These are phyloP conservation scores for Bipolaris bicolor DNA, from an alignment of 2,329 filamentous ascomycete species.

Conservation along the genomic window DNA sequence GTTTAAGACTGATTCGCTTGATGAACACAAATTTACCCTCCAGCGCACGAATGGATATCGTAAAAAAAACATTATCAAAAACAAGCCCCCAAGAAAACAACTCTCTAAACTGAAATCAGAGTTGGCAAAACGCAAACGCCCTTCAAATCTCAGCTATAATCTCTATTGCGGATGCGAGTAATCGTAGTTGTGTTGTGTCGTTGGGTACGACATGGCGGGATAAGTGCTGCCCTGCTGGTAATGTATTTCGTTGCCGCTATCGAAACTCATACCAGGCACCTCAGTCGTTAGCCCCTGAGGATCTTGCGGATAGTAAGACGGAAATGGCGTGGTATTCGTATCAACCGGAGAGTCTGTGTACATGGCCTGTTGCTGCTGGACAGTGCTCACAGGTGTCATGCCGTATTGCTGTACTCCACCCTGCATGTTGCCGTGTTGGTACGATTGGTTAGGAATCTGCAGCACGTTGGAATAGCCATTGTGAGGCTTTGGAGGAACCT, in stretches of 20 bases:
- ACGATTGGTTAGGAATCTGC: conserved; percentile 37
- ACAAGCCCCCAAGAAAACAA: neutral
- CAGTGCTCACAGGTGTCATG: conserved; percentile 37
- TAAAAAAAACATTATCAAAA: conserved; percentile 5
- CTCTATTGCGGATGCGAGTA: conserved; percentile 34
- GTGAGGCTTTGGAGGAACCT: conserved; percentile 38
- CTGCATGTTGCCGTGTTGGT: conserved; percentile 34
- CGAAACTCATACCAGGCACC: conserved; percentile 33
- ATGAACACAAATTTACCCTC: conserved; percentile 5
- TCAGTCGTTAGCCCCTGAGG: conserved; percentile 35
- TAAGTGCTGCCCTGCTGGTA: conserved; percentile 40
- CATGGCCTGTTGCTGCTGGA: conserved; percentile 38
- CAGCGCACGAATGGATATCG: conserved; percentile 17
- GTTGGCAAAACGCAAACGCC: no score
- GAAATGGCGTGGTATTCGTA: conserved; percentile 35
- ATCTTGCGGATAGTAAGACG: conserved; percentile 43
- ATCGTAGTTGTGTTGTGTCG: conserved; percentile 41
- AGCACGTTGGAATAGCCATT: conserved; percentile 39
- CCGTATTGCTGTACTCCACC: conserved; percentile 33
- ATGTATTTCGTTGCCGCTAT: conserved; percentile 35
- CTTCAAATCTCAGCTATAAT: neutral
- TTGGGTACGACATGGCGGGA: conserved; percentile 43
- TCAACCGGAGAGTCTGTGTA: conserved; percentile 49
- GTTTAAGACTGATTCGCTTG: conserved; percentile 5
- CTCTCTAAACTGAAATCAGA: neutral